These are phyloP conservation scores for Botryotinia convoluta DNA, from an alignment of 2,329 filamentous ascomycete species.

Conservation along the genomic window DNA sequence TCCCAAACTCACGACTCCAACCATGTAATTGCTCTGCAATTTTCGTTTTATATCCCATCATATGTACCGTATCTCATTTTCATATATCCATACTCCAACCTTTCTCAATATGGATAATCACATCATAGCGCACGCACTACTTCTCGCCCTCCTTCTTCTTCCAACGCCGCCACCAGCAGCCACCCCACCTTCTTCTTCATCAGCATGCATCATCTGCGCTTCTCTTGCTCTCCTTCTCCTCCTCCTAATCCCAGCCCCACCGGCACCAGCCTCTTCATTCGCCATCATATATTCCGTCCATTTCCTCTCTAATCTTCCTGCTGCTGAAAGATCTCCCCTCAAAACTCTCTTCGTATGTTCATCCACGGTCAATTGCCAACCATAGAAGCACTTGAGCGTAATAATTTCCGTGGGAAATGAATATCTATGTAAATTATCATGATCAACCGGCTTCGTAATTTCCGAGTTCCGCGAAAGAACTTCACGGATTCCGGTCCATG, in stretches of 20 bases:
- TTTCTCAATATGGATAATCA: constrained; percentile 42
- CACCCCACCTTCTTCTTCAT: constrained; percentile 71
- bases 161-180: constrained; percentile 41
- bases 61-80: constrained; percentile 6
- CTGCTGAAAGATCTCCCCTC: constrained; percentile 70
- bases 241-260: constrained; percentile 64
- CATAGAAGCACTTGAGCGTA: constrained; percentile 88
- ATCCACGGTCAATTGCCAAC: constrained; percentile 91
- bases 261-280: constrained; percentile 75
- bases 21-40: not conserved
- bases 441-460: constrained; percentile 50
- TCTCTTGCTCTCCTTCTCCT: constrained; percentile 76
- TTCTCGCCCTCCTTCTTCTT: constrained; percentile 61
- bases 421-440: constrained; percentile 15
- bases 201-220: constrained; percentile 74
- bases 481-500: constrained; percentile 87
- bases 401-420: constrained; percentile 75
- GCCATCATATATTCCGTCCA: constrained; percentile 96
- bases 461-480: constrained; percentile 83
- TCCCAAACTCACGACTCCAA: not conserved
- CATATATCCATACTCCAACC: not conserved
- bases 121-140: constrained; percentile 63
- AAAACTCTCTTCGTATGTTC: constrained; percentile 88
- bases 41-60: not conserved
- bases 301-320: constrained; percentile 77